Conservation (phyloP, 805 yeast genomes). For the Candida cerambycidarum region DNA sequence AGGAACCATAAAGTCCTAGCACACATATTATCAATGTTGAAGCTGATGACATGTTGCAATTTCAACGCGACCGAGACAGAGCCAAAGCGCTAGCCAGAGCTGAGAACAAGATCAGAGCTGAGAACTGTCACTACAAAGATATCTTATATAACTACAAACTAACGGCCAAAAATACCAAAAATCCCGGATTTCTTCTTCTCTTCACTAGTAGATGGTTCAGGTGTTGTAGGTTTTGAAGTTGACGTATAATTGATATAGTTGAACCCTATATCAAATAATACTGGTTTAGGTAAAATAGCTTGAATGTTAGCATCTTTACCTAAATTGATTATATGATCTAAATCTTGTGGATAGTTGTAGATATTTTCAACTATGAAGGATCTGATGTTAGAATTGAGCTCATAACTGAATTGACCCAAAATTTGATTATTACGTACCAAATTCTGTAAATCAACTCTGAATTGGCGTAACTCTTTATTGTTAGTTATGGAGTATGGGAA, state of each 20-base stretch:
- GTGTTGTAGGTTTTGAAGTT: constrained; percentile 15
- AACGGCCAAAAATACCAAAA: constrained; percentile 70
- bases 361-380: constrained; percentile 43
- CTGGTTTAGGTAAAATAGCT: constrained; percentile 81
- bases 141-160: not conserved
- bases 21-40: constrained; percentile 34
- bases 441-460: constrained; percentile 20
- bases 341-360: constrained; percentile 33
- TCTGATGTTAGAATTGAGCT: constrained; percentile 13
- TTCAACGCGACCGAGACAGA: too few species aligned
- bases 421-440: constrained; percentile 35
- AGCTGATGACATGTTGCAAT: too few species aligned
- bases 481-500: constrained; percentile 45
- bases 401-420: constrained; percentile 47
- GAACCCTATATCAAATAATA: constrained; percentile 85
- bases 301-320: constrained; percentile 30
- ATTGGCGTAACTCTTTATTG: constrained; percentile 28
- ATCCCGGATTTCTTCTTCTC: constrained; percentile 55
- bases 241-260: constrained; percentile 62
- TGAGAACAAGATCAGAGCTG: too few species aligned
- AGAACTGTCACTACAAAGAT: too few species aligned
- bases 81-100: too few species aligned
- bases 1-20: constrained; percentile 79
- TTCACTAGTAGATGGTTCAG: constrained; percentile 15
- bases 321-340: constrained; percentile 23